Conservation (phyloP, 2,329 filamentous ascomycete species). For the Talaromyces sp. region DNA sequence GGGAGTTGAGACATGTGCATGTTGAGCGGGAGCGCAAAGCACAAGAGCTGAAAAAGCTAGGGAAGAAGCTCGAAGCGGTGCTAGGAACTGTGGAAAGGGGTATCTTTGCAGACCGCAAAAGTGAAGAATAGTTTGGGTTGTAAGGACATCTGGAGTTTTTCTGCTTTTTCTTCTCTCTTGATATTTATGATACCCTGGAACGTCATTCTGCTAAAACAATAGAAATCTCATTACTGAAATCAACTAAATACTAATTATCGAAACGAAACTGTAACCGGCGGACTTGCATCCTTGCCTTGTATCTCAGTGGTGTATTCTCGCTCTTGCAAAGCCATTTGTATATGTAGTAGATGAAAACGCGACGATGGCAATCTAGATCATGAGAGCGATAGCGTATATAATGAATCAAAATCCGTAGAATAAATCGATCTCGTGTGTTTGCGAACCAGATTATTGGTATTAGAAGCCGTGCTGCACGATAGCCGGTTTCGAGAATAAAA, state of each 20-base stretch:
- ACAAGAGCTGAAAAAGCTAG: constrained; percentile 37
- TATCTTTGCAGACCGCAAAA: constrained; percentile 22
- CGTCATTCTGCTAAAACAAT: not conserved
- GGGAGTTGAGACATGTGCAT: constrained; percentile 41
- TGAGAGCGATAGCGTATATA: not conserved
- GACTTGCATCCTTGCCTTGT: constrained; percentile 13
- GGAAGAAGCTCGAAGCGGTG: constrained; percentile 39
- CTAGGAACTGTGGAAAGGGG: constrained; percentile 37
- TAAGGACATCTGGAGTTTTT: not conserved
- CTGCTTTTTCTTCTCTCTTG: not conserved
- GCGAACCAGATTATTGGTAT: not conserved
- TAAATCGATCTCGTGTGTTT: not conserved
- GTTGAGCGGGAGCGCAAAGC: constrained; percentile 38
- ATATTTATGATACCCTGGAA: not conserved
- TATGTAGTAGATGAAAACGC: not conserved
- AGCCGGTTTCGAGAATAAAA: not conserved
- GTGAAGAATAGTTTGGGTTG: not conserved
- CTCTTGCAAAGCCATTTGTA: not conserved
- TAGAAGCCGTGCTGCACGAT: not conserved
- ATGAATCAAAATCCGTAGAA: not conserved
- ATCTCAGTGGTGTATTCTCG: not conserved
- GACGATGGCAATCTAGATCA: not conserved
- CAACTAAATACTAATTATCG: not conserved
- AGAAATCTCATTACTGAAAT: not conserved
- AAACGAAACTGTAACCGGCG: not conserved